Evolutionary conservation across 139 green algal genomes (phyloP), one percentile per base, ranked within the genome.

Genomic region (Zygnema cylindricum): DNA sequence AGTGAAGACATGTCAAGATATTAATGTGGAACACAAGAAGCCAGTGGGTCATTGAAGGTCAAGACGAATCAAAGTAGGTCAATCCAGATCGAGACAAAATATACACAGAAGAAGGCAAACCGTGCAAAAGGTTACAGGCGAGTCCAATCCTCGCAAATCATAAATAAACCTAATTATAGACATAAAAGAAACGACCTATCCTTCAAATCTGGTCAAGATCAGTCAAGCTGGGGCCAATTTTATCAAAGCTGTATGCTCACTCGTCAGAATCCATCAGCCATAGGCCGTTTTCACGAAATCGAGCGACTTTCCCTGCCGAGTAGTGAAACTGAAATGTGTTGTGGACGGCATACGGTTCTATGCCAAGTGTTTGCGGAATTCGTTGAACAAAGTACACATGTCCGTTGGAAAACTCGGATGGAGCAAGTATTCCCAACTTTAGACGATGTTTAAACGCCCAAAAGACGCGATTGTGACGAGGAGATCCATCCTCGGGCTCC

Each of bases 261-360:
- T 25, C 33, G 81, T 35, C 23, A n/a, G 71, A 71, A 71, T 90
- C 86, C 23, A 90, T 1, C 71, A 38, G 36, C 88, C 88, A 92
- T n/a, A 92, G 81, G 11, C 36, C 42, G 0, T n/a, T 49, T 7
- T 92, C 88, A 38, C 88, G 33, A 81, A 92, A 92, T 40, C 88
- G 71, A 7, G 42, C 32, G 1, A 36, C 23, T 81, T 92, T 92
- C 33, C 88, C 88, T 32, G 41, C 69, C 23, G 23, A 73, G 1
- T 33, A 22, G 40, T 82, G 23, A 81, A 86, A 92, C 69, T 92
- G 82, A 22, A 90, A 92, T 36, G 88, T 92, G 81, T 88, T 88
- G 77, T 92, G 88, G 2, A 92, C 88, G 1, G 49, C 82, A 40
- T 85, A 89, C 0, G 76, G 75, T 21, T 36, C n/a, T 2, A 86